A percentile compares a stretch with the other conserved stretches of the same genome.
These are phyloP conservation scores for Coleophoma eucalyptorum DNA, from an alignment of 2,329 filamentous ascomycete species.

Conservation along the genomic window DNA sequence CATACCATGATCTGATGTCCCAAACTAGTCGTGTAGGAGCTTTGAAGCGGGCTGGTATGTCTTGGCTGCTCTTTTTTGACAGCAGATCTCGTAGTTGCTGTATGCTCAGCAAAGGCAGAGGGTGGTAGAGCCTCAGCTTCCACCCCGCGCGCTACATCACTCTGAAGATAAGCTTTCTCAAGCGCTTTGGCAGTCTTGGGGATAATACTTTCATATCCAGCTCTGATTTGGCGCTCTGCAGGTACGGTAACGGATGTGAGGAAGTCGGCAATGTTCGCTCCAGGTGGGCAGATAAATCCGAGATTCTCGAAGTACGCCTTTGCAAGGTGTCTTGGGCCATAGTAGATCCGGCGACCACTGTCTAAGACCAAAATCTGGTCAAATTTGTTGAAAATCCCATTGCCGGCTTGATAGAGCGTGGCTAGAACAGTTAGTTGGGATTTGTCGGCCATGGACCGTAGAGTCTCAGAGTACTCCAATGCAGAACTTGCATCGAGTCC, in stretches of 20 bases:
- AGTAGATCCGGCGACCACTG: constrained; percentile 61
- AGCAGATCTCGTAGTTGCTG: constrained; percentile 42
- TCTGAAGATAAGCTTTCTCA: constrained; percentile 50
- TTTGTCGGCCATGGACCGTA: constrained; percentile 64
- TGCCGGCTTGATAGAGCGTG: constrained; percentile 66
- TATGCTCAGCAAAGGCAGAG: constrained; percentile 21
- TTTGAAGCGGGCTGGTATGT: no score
- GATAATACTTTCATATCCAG: constrained; percentile 60
- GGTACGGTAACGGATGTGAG: constrained; percentile 64
- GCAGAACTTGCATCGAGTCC: constrained; percentile 71
- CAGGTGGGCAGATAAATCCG: constrained; percentile 50
- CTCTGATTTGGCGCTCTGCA: constrained; percentile 51
- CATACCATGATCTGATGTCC: no score
- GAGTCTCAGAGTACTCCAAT: constrained; percentile 64
- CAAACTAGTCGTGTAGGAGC: no score
- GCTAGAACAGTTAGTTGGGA: constrained; percentile 64
- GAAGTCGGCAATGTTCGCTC: constrained; percentile 63
- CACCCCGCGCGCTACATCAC: constrained; percentile 32
- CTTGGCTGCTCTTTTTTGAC: no score
- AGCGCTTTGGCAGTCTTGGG: constrained; percentile 69
- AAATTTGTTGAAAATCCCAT: constrained; percentile 64
- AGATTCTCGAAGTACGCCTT: constrained; percentile 63
- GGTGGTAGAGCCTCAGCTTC: constrained; percentile 10
- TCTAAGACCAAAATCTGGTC: constrained; percentile 78
- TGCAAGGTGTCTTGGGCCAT: constrained; percentile 57